Percentiles rank a stretch among this genome's conserved stretches.
Evolutionary conservation across 2,329 filamentous ascomycete genomes (phyloP).

Genomic region (Cytospora schulzeri): DNA sequence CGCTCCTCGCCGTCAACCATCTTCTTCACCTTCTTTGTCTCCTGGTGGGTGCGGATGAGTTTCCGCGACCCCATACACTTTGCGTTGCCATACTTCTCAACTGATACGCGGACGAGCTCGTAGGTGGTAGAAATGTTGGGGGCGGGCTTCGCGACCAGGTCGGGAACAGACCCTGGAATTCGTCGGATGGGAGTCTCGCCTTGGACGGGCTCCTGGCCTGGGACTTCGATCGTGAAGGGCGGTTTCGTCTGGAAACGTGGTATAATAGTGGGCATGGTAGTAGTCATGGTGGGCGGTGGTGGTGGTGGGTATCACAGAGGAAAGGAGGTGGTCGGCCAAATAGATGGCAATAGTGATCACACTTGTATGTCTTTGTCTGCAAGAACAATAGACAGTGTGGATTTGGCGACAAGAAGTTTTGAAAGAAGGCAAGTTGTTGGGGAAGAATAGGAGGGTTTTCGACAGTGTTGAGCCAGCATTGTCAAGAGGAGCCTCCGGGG

Average conservation of each 20-base stretch:
- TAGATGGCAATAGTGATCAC: neutral
- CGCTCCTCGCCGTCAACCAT: conserved; percentile 77
- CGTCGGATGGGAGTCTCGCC: conserved; percentile 78
- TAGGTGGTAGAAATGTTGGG: conserved; percentile 71
- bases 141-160: conserved; percentile 61
- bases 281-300: conserved; percentile 13
- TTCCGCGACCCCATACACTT: conserved; percentile 71
- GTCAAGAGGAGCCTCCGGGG: neutral
- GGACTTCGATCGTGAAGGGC: conserved; percentile 70
- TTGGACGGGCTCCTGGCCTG: conserved; percentile 62
- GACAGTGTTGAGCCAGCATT: neutral
- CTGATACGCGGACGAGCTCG: conserved; percentile 72
- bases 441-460: neutral
- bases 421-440: neutral
- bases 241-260: conserved; percentile 56
- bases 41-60: conserved; percentile 75
- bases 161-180: conserved; percentile 62
- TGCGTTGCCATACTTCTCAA: conserved; percentile 65
- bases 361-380: neutral
- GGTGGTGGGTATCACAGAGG: conserved; percentile 17
- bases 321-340: neutral
- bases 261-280: conserved; percentile 5
- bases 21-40: conserved; percentile 90
- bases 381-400: neutral
- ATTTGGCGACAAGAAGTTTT: neutral